These are phyloP conservation scores for Metarhizium guizhouense DNA, from an alignment of 2,329 filamentous ascomycete species.

Conservation along the genomic window DNA sequence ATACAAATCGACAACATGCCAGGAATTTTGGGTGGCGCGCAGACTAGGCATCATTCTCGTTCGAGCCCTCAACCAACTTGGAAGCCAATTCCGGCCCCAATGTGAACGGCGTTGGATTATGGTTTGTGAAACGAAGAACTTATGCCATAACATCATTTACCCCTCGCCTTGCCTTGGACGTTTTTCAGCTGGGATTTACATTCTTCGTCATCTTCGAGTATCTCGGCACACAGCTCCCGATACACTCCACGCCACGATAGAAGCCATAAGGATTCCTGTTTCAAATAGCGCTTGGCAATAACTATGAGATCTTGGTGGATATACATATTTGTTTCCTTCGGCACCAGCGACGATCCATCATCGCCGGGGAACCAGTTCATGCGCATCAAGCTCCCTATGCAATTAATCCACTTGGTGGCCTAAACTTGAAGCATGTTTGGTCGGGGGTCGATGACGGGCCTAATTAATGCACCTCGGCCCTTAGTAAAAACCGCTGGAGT, in stretches of 20 bases:
- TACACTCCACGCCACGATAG: background rate
- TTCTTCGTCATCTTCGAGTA: background rate
- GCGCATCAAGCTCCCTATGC: background rate
- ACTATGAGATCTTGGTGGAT: background rate
- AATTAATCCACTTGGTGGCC: background rate
- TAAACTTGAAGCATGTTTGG: background rate
- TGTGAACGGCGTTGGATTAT: background rate
- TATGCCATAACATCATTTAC: background rate
- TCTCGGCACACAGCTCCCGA: background rate
- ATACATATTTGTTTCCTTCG: background rate
- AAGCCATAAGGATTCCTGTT: background rate
- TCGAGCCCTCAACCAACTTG: background rate
- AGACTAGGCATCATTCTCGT: background rate
- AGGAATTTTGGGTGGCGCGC: background rate
- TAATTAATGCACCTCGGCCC: background rate
- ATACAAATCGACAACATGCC: background rate
- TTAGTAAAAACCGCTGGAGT: background rate
- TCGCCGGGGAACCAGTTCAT: background rate
- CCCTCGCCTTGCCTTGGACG: no score
- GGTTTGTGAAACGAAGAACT: background rate
- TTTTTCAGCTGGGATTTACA: background rate
- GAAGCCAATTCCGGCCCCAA: background rate
- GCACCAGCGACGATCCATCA: background rate
- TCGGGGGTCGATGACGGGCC: background rate
- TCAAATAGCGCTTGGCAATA: background rate